Percentiles rank a stretch among this genome's conserved stretches.
Evolutionary conservation across 148 eudicot genomes (phyloP).

Genomic region (Simmondsia chinensis): DNA sequence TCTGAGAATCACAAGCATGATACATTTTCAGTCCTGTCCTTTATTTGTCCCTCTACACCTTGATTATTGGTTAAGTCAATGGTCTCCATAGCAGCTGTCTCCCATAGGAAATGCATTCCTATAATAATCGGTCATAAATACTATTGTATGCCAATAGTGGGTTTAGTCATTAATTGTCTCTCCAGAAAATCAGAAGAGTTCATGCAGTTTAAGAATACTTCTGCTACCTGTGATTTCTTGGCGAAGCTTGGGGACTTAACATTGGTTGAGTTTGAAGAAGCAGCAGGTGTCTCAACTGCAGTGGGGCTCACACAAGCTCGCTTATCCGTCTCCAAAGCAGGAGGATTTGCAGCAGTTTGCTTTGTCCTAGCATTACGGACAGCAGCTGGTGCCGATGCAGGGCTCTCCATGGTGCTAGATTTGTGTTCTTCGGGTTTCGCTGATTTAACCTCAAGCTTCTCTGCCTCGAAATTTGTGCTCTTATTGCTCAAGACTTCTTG

Average conservation of each 20-base stretch:
- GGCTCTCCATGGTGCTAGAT: conserved; percentile 41
- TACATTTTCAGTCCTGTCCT: too few species aligned
- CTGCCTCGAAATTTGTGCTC: conserved; percentile 28
- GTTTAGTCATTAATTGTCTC: too few species aligned
- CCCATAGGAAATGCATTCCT: too few species aligned
- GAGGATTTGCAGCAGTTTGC: conserved; percentile 18
- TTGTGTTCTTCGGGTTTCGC: conserved; percentile 39
- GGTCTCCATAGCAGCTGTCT: too few species aligned
- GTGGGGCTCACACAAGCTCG: conserved; percentile 25
- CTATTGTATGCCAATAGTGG: not conserved
- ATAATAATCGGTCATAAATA: too few species aligned
- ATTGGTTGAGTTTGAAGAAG: conserved; percentile 27
- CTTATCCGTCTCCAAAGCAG: conserved; percentile 26
- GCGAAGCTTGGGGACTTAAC: conserved; percentile 30
- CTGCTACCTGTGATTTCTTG: conserved; percentile 41
- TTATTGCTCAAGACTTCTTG: conserved; percentile 37
- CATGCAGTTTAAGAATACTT: not conserved
- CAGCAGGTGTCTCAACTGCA: conserved; percentile 32
- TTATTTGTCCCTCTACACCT: too few species aligned
- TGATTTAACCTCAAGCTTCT: conserved; percentile 22
- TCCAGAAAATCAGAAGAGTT: not conserved
- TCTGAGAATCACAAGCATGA: too few species aligned
- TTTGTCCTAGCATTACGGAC: conserved; percentile 18
- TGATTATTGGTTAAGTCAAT: too few species aligned
- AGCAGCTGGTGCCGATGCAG: conserved; percentile 21